These are phyloP conservation scores for Saccharomycopsis malanga DNA, from an alignment of 805 yeast species.

Conservation along the genomic window DNA sequence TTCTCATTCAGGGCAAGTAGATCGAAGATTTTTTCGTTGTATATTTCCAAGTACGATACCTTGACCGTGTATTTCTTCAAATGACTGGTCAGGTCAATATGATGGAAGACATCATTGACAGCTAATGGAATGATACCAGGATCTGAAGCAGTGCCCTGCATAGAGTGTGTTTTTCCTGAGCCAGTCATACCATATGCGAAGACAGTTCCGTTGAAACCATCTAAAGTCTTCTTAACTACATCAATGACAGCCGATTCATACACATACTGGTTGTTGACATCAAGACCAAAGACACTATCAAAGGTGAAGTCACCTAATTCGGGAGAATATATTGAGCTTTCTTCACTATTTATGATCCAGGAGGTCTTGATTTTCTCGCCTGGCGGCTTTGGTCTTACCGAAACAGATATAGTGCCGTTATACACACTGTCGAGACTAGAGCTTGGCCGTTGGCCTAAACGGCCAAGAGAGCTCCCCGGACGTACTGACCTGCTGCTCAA, in stretches of 20 bases:
- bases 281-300: slow-evolving; percentile 70
- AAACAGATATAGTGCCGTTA: slow-evolving; percentile 67
- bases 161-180: slow-evolving; percentile 82
- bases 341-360: slow-evolving; percentile 29
- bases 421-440: slow-evolving; percentile 32
- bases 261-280: slow-evolving; percentile 47
- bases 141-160: slow-evolving; percentile 61
- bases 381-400: slow-evolving; percentile 69
- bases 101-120: slow-evolving; percentile 50
- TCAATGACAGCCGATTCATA: slow-evolving; percentile 50
- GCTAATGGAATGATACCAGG: slow-evolving; percentile 72
- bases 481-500: slow-evolving; percentile 9
- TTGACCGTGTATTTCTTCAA: slow-evolving; percentile 38
- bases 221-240: slow-evolving; percentile 47
- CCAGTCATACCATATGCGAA: slow-evolving; percentile 97
- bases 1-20: slow-evolving; percentile 44
- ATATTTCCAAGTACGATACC: slow-evolving; percentile 77
- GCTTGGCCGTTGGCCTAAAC: slow-evolving; percentile 5
- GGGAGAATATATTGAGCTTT: slow-evolving; percentile 29
- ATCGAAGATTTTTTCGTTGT: slow-evolving; percentile 82
- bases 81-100: slow-evolving; percentile 28
- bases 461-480: slow-evolving; percentile 20
- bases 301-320: slow-evolving; percentile 46
- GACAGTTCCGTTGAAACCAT: slow-evolving; percentile 81
- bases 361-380: slow-evolving; percentile 22